These are phyloP conservation scores for Epichloe gansuensis DNA, from an alignment of 2,329 filamentous ascomycete species.

Conservation along the genomic window DNA sequence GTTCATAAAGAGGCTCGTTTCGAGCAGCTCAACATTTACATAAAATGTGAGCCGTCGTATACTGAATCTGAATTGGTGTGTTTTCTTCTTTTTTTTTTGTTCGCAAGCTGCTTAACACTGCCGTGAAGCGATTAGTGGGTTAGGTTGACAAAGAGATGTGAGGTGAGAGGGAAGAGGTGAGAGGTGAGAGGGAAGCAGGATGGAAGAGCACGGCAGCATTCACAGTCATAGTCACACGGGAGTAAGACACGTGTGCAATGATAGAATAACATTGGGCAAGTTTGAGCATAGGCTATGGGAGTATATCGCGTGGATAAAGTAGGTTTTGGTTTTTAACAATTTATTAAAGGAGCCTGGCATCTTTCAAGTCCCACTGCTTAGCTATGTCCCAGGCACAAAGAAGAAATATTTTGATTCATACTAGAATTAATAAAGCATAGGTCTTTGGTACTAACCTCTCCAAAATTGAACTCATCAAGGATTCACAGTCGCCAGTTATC, in stretches of 20 bases:
- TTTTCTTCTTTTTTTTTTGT: background rate
- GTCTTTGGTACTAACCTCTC: too few species aligned
- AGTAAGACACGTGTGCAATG: background rate
- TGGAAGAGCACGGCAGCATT: background rate
- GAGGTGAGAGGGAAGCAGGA: background rate
- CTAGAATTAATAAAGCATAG: too few species aligned
- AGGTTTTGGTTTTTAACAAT: too few species aligned
- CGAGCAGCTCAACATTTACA: background rate
- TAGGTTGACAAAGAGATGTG: background rate
- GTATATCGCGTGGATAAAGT: too few species aligned
- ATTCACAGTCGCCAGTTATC: background rate
- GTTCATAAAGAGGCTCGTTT: background rate
- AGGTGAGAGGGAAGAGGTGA: background rate
- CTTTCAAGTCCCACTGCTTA: background rate
- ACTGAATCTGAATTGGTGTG: background rate
- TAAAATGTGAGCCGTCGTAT: background rate
- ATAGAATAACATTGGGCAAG: background rate
- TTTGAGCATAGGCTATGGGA: too few species aligned
- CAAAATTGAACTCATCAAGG: too few species aligned
- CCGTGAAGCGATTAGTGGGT: background rate
- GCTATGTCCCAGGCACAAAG: background rate
- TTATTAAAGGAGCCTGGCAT: background rate
- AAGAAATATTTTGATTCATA: too few species aligned
- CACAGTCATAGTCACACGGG: background rate
- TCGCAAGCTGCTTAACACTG: background rate